These are phyloP conservation scores for Ogataea zsoltii DNA, from an alignment of 805 yeast genomes.

Conservation along the genomic window DNA sequence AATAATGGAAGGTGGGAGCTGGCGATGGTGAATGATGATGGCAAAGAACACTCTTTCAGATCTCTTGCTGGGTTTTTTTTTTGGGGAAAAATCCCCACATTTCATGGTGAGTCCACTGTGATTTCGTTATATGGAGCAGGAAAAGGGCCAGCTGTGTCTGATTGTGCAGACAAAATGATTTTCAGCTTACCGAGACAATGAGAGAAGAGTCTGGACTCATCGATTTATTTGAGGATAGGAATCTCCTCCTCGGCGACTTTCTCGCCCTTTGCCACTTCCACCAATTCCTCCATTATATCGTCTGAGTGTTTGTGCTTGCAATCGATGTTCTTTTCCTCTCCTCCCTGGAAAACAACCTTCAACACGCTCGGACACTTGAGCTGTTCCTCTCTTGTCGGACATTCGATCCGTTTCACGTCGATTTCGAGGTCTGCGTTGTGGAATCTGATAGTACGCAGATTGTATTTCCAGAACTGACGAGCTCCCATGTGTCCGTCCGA, in stretches of 20 bases:
- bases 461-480: slow-evolving; percentile 71
- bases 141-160: too few relatives aligned
- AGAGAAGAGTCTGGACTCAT: background rate
- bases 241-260: slow-evolving; percentile 49
- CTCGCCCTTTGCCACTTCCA: slow-evolving; percentile 51
- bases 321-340: slow-evolving; percentile 45
- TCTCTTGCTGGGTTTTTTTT: too few relatives aligned
- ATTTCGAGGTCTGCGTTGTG: slow-evolving; percentile 76
- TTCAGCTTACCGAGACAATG: too few relatives aligned
- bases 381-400: slow-evolving; percentile 42
- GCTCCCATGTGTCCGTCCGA: slow-evolving; percentile 65
- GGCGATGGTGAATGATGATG: too few relatives aligned
- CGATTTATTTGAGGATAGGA: slow-evolving; percentile 25
- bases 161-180: too few relatives aligned
- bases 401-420: slow-evolving; percentile 55
- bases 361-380: slow-evolving; percentile 47
- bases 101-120: too few relatives aligned
- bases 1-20: too few relatives aligned
- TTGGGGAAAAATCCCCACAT: too few relatives aligned
- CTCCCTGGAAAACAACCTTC: slow-evolving; percentile 40
- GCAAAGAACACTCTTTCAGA: too few relatives aligned
- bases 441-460: slow-evolving; percentile 75
- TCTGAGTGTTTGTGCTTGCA: slow-evolving; percentile 50
- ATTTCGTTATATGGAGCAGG: background rate
- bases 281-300: slow-evolving; percentile 58